Evolutionary conservation across 768 basidiomycete species (phyloP), one percentile per base, ranked within the genome.

Genomic region (Calocera cornea): DNA sequence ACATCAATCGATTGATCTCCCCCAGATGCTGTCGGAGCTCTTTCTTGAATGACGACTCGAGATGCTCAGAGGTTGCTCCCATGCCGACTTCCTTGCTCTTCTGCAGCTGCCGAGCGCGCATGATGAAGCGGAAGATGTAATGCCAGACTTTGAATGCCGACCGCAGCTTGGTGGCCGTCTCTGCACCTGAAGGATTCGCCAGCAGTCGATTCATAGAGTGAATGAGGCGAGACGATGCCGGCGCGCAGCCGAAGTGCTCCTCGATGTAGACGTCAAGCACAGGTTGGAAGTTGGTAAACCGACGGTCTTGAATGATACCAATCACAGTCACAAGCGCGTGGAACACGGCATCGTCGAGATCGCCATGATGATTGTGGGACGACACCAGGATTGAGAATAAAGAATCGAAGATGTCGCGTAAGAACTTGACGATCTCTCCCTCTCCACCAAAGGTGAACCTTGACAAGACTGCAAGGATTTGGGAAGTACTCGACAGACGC

Each of bases 131-230:
- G 84, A 97, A 92, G 72, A 98, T 86, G 74, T 95, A 92, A 73
- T 93, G 89, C 93, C 93, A 95, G 34, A 97, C 95, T 76, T 97
- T 97, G 69, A 98, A 80, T 17, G 94, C 90, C 12, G 92, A 87
- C 36, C 95, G 87, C 66, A 97, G 82, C 3, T 85, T 83, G 19
- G 89, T 87, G 0, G 89, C 92, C 1, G 83, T 85, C 27, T 91
- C 89, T 10, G 80, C 78, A 24, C 85, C 83, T 0, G 87, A 85
- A 14, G 92, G 91, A 72, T 88, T 84, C 38, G 79, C 79, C 41
- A 97, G 80, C 16, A 97, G 83, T 29, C 85, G 82, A 73, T 90
- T 90, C 89, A 97, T 90, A 8, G 91, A 90, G 69, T 84, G 86
- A 41, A 97, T 84, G 72, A 98, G 87, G 73, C 87, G 90, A 24